Conservation (phyloP, 2,329 filamentous ascomycete genomes). For the Hypoxylon sp. region DNA sequence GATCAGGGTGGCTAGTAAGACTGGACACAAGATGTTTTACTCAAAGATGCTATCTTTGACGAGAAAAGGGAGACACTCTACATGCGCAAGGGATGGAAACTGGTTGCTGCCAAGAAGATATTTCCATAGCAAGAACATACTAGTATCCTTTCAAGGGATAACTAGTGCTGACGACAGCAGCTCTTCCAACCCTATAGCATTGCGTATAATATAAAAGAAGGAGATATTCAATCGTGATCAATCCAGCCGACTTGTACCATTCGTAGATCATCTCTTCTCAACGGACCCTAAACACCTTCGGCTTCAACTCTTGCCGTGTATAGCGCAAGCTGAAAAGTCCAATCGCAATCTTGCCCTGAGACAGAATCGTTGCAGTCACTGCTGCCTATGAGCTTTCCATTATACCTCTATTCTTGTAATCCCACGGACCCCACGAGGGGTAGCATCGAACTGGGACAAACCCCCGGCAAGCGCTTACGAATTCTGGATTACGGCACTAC, state of each 20-base stretch:
- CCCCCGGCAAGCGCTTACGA: constrained; percentile 38
- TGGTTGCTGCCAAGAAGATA: background rate
- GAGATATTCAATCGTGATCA: background rate
- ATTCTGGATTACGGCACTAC: constrained; percentile 26
- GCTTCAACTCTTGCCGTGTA: constrained; percentile 1
- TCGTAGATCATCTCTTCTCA: background rate
- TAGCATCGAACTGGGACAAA: constrained; percentile 27
- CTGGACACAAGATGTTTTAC: background rate
- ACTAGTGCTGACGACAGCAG: constrained; percentile 5
- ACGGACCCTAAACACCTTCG: background rate
- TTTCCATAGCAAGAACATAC: background rate
- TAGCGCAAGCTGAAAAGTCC: constrained; percentile 5
- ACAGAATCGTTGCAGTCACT: background rate
- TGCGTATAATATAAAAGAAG: background rate
- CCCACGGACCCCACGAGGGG: constrained; percentile 17
- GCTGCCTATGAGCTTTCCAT: background rate
- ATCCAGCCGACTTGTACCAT: background rate
- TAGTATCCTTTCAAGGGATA: constrained; percentile 1
- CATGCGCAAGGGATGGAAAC: background rate
- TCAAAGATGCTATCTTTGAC: background rate
- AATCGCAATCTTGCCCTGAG: constrained; percentile 34
- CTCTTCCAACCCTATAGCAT: background rate
- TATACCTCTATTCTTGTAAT: constrained; percentile 1
- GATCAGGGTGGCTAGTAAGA: background rate
- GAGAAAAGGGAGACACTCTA: background rate